Evolutionary conservation across 805 yeast genomes (phyloP).

Genomic region (Jamesozyma spencerorum): DNA sequence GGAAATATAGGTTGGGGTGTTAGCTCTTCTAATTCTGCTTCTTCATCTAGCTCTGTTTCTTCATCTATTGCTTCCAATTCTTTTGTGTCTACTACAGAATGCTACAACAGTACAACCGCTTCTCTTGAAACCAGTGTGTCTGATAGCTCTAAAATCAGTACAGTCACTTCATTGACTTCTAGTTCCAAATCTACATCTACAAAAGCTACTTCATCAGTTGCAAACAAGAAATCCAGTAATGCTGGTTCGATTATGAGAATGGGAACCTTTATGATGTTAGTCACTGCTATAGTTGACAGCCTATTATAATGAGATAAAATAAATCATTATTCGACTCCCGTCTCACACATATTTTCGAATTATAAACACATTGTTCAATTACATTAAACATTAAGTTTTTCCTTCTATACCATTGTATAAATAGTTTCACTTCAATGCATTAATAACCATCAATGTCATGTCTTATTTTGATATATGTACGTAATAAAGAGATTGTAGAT

Average conservation of each 20-base stretch:
- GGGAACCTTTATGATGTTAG: neutral
- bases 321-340: no score
- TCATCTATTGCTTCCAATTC: conserved; percentile 7
- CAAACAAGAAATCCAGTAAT: neutral
- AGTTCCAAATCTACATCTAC: neutral
- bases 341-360: no score
- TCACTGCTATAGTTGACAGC: neutral
- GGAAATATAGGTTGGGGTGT: conserved; percentile 41
- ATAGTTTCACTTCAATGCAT: no score
- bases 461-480: no score
- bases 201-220: neutral
- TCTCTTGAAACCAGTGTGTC: neutral
- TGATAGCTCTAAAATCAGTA: no score
- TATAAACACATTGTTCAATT: no score
- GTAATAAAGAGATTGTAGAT: no score
- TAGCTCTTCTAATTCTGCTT: conserved; percentile 1
- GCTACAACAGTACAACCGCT: neutral
- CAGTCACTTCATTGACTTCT: neutral
- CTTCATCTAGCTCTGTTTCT: conserved; percentile 5
- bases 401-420: no score
- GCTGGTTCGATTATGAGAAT: neutral
- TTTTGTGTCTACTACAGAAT: neutral
- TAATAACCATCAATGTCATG: no score
- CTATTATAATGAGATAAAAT: neutral
- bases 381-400: no score